phyloP scores from a whole-genome alignment of 768 basidiomycete species.

The Auricularia heimuer region DNA sequence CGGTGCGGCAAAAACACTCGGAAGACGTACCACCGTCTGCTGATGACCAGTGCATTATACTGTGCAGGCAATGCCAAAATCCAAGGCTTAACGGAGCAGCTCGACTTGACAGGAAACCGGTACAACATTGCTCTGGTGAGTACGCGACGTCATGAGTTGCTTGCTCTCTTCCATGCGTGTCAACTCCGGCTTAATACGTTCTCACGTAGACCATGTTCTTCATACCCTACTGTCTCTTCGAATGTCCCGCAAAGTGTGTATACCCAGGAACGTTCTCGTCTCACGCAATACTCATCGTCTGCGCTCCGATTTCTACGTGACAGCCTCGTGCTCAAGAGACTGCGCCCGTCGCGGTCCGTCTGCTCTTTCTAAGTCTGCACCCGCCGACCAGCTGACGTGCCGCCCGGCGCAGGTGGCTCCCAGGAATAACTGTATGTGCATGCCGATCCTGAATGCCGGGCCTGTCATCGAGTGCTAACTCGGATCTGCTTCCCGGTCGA shows the following conservation, averaged over 20 bases:
- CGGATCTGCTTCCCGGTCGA: too few species aligned
- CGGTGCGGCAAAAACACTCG: slow-evolving; percentile 2
- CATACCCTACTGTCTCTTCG: slow-evolving; percentile 41
- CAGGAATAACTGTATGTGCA: slow-evolving; percentile 46
- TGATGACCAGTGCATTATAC: too few species aligned
- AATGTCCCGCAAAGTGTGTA: slow-evolving; percentile 59
- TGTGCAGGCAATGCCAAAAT: slow-evolving; percentile 51
- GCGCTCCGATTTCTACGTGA: background rate
- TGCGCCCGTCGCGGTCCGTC: slow-evolving; percentile 51
- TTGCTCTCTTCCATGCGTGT: background rate
- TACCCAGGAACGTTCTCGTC: background rate
- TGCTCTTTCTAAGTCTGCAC: background rate
- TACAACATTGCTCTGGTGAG: slow-evolving; percentile 60
- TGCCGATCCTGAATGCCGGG: background rate
- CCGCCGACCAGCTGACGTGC: slow-evolving; percentile 2
- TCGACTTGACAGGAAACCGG: slow-evolving; percentile 45
- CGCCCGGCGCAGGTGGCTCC: slow-evolving; percentile 40
- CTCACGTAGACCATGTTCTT: slow-evolving; percentile 54
- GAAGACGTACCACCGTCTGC: slow-evolving; percentile 6
- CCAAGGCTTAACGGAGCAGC: slow-evolving; percentile 47
- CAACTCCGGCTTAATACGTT: background rate
- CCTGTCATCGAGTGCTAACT: background rate
- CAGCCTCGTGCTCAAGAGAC: slow-evolving; percentile 45
- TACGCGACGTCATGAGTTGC: background rate
- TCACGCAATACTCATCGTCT: background rate